Evolutionary conservation across 139 green algal species (phyloP), one percentile per base, ranked within the genome.

Genomic region (Tetratostichococcus sp.): DNA sequence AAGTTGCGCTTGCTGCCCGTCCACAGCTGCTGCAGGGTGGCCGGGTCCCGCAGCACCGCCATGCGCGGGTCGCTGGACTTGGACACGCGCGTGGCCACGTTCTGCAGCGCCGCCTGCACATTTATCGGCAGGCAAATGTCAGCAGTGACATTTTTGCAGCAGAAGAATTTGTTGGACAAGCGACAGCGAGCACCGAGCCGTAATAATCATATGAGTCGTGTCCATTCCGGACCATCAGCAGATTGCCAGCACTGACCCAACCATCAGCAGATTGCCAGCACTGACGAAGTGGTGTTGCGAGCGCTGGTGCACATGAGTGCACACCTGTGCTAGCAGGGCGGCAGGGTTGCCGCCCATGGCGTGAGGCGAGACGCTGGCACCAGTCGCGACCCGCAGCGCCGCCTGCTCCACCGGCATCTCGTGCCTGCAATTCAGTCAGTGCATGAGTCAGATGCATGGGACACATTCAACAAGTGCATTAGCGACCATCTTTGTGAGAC

Each of bases 391-490:
- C 30, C 77, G 71, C 50, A 78, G 72, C 19, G 74, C 19, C 21
- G 77, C 77, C 14, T 66, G 74, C 26, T 82, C 23, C 17, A 42
- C 30, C n/a, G 77, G 43, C 33, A 82, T 21, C 14, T 82, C 77
- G n/a, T 69, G 77, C 77, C 77, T 82, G 77, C 43, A 22, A 1
- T 11, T 58, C 14, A 43, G 39, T 14, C 59, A 71, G 16, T 35
- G 65, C 8, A n/a, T 14, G 1, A 39, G 21, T 67, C 70, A 75
- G 1, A 14, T 8, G 35, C 65, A 43, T 32, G 39, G 21, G 19
- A 17, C 2, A 0, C 1, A 73, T 17, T 22, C n/a, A 66, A 19
- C 4, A 30, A n/a, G 58, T 31, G n/a, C n/a, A n/a, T n/a, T n/a
- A n/a, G n/a, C n/a, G n/a, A n/a, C n/a, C n/a, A n/a, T n/a, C n/a